These are phyloP conservation scores for Triticum urartu DNA, from an alignment of 176 grass and related monocot species.

Conservation along the genomic window DNA sequence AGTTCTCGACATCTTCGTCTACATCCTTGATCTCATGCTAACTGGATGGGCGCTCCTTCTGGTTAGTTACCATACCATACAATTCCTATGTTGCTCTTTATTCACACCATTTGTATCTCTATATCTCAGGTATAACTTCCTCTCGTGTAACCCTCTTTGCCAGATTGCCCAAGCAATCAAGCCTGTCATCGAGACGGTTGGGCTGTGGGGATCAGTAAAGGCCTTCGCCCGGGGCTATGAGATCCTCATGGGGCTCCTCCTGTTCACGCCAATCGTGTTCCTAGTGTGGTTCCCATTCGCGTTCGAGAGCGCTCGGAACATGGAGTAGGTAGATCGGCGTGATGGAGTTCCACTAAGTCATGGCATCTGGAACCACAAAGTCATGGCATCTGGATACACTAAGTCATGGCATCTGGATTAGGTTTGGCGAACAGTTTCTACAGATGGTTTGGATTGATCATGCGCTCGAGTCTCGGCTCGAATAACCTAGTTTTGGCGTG, in stretches of 20 bases:
- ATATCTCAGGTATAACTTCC: not conserved
- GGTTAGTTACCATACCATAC: slow-evolving; percentile 29
- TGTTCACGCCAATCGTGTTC: slow-evolving; percentile 80
- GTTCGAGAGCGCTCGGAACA: too few species aligned
- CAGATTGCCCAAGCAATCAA: slow-evolving; percentile 92
- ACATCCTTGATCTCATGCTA: slow-evolving; percentile 81
- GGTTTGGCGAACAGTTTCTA: too few species aligned
- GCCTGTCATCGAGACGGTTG: slow-evolving; percentile 34
- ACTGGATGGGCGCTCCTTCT: slow-evolving; percentile 89
- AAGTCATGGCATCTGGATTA: too few species aligned
- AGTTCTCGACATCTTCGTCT: slow-evolving; percentile 81
- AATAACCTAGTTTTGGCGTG: too few species aligned
- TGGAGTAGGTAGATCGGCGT: too few species aligned
- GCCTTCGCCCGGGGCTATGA: slow-evolving; percentile 85
- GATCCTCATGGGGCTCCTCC: slow-evolving; percentile 79
- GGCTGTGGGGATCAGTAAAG: slow-evolving; percentile 74
- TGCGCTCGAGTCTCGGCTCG: too few species aligned
- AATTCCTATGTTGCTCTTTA: not conserved
- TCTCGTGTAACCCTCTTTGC: not conserved
- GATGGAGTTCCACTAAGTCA: too few species aligned
- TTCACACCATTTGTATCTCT: not conserved
- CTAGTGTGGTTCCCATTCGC: slow-evolving; percentile 57
- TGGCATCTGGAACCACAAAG: too few species aligned
- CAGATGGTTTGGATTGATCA: too few species aligned
- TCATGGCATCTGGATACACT: too few species aligned